A percentile compares a stretch with the other conserved stretches of the same genome.
These are phyloP conservation scores for Neurospora tetrasperma DNA, from an alignment of 495 filamentous ascomycete genomes.

Conservation along the genomic window DNA sequence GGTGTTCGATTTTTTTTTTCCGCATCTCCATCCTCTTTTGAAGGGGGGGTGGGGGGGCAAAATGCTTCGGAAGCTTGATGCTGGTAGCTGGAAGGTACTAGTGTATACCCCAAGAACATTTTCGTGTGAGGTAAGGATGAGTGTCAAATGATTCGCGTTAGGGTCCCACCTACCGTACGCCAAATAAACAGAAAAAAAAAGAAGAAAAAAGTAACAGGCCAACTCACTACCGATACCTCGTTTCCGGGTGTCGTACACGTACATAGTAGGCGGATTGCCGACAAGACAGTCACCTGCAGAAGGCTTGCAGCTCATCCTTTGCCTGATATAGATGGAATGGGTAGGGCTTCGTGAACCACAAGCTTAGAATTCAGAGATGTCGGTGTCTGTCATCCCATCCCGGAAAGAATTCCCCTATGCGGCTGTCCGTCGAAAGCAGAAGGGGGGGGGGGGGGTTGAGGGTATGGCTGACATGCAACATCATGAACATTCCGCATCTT, in stretches of 20 bases:
- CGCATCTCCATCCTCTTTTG: background rate
- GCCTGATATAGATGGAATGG: background rate
- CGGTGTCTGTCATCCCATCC: background rate
- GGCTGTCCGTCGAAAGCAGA: background rate
- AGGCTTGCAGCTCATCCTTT: background rate
- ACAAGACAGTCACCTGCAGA: background rate
- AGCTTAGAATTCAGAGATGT: background rate
- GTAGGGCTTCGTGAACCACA: background rate
- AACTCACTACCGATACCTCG: background rate
- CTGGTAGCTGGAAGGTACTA: background rate
- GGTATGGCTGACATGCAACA: background rate
- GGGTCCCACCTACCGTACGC: background rate
- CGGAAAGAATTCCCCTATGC: background rate
- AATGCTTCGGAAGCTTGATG: background rate
- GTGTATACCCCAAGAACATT: background rate
- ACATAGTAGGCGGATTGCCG: background rate
- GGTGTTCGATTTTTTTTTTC: background rate
- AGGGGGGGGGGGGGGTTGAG: background rate
- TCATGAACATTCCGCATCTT: background rate
- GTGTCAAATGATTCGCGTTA: background rate
- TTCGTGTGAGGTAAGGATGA: background rate
- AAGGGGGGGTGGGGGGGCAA: background rate
- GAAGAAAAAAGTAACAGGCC: background rate
- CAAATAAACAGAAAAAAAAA: background rate
- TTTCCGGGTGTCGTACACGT: background rate